Conservation (phyloP, 2,329 filamentous ascomycete genomes). For the Diaporthe destruens region DNA sequence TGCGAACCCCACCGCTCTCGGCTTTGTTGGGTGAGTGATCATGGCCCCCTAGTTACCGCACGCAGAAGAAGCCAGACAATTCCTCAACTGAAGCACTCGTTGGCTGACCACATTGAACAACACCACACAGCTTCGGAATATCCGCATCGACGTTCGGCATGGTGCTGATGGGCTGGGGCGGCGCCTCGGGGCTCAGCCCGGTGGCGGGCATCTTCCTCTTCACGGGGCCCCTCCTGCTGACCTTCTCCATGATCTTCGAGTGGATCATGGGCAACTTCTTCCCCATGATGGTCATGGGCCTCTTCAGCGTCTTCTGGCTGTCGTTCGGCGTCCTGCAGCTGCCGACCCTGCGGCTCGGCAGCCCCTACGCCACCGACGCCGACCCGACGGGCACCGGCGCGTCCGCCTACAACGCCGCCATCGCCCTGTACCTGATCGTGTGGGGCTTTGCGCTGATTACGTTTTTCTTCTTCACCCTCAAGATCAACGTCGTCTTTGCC, state of each 20-base stretch:
- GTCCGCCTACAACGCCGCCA: conserved; percentile 60
- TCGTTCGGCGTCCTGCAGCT: conserved; percentile 64
- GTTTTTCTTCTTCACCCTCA: conserved; percentile 63
- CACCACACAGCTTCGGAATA: conserved; percentile 51
- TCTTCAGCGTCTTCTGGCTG: conserved; percentile 62
- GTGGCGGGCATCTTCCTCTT: conserved; percentile 56
- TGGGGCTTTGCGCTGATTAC: conserved; percentile 66
- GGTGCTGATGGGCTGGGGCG: conserved; percentile 55
- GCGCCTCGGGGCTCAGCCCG: conserved; percentile 50
- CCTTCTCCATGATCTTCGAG: conserved; percentile 62
- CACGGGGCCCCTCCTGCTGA: conserved; percentile 60
- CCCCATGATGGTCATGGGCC: conserved; percentile 64
- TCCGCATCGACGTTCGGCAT: conserved; percentile 54
- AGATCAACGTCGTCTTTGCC: conserved; percentile 64
- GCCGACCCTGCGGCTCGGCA: conserved; percentile 60
- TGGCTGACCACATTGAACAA: not conserved
- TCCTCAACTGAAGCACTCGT: not conserved
- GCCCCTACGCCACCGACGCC: conserved; percentile 56
- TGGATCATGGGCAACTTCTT: conserved; percentile 67
- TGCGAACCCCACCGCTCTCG: conserved; percentile 54
- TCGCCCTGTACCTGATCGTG: conserved; percentile 63
- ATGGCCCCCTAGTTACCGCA: too few relatives aligned
- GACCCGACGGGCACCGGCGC: conserved; percentile 58
- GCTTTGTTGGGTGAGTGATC: conserved; percentile 52
- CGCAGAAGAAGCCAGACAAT: not conserved